phyloP scores from a whole-genome alignment of 805 yeast genomes.

The Priceomyces carsonii region DNA sequence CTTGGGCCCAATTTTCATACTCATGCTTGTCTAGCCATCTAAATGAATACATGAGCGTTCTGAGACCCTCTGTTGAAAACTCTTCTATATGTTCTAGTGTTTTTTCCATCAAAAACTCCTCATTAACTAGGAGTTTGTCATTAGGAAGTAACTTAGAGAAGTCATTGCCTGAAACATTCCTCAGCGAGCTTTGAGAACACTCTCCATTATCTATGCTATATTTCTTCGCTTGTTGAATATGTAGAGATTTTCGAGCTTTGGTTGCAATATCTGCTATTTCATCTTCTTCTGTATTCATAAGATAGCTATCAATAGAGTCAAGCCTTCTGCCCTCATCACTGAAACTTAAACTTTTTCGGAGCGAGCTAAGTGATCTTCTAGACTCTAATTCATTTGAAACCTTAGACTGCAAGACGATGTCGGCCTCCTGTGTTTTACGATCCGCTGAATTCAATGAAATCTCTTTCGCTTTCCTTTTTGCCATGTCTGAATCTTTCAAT shows the following conservation, averaged over 20 bases:
- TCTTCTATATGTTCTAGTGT: constrained; percentile 91
- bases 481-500: constrained; percentile 58
- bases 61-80: constrained; percentile 90
- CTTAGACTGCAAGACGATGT: constrained; percentile 59
- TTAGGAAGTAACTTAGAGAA: too few relatives aligned
- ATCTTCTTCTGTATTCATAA: constrained; percentile 46
- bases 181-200: constrained; percentile 4
- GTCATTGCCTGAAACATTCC: too few relatives aligned
- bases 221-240: constrained; percentile 56
- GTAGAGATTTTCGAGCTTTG: constrained; percentile 58
- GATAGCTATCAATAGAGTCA: constrained; percentile 51
- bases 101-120: constrained; percentile 74
- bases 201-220: constrained; percentile 40
- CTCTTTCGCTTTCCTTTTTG: constrained; percentile 63
- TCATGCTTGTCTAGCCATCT: constrained; percentile 62
- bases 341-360: constrained; percentile 25
- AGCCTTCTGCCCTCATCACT: constrained; percentile 17
- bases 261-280: constrained; percentile 56
- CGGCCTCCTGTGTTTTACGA: constrained; percentile 79
- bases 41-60: constrained; percentile 85
- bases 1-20: constrained; percentile 65
- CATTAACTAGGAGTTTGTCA: constrained; percentile 65
- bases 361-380: constrained; percentile 29
- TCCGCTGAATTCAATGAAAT: constrained; percentile 55
- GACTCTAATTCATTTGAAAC: constrained; percentile 37